Conservation (phyloP, 139 green algal species). For the Chlorella vulgaris region DNA sequence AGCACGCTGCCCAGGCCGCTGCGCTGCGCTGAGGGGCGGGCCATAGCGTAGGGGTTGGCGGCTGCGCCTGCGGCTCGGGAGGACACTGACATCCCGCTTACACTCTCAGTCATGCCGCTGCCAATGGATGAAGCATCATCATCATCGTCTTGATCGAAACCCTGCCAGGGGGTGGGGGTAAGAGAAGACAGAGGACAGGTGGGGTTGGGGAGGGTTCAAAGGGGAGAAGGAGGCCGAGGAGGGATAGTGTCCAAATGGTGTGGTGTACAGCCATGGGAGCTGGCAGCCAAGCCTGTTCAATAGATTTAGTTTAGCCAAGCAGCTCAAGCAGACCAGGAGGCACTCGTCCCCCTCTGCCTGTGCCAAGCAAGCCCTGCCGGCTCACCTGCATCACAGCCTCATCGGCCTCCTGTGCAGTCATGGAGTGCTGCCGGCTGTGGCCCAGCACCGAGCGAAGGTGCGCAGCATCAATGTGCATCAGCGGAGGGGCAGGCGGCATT, state of each 20-base stretch:
- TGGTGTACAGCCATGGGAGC: too few species aligned
- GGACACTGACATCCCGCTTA: constrained; percentile 7
- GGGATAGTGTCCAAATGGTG: too few species aligned
- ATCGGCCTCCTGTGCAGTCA: neutral
- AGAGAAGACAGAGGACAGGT: neutral
- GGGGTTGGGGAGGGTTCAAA: neutral
- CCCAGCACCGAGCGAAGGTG: constrained; percentile 15
- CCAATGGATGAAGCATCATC: constrained; percentile 25
- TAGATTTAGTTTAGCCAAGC: too few species aligned
- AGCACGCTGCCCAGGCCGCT: constrained; percentile 9
- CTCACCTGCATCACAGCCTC: constrained; percentile 25
- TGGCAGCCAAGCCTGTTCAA: too few species aligned
- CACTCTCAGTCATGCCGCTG: constrained; percentile 21
- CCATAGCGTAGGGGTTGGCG: neutral
- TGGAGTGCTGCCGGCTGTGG: constrained; percentile 13
- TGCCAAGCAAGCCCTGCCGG: too few species aligned
- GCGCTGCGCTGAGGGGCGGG: constrained; percentile 4
- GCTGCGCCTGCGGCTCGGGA: neutral
- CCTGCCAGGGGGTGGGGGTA: neutral
- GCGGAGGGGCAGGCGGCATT: constrained; percentile 1
- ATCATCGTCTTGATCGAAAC: constrained; percentile 1
- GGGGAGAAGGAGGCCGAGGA: too few species aligned
- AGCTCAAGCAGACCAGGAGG: too few species aligned
- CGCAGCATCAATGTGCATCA: constrained; percentile 16
- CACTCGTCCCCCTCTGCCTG: too few species aligned